A percentile compares a stretch with the other conserved stretches of the same genome.
Evolutionary conservation across 163 green algal species (phyloP).

Genomic region (Scenedesmus sp.): DNA sequence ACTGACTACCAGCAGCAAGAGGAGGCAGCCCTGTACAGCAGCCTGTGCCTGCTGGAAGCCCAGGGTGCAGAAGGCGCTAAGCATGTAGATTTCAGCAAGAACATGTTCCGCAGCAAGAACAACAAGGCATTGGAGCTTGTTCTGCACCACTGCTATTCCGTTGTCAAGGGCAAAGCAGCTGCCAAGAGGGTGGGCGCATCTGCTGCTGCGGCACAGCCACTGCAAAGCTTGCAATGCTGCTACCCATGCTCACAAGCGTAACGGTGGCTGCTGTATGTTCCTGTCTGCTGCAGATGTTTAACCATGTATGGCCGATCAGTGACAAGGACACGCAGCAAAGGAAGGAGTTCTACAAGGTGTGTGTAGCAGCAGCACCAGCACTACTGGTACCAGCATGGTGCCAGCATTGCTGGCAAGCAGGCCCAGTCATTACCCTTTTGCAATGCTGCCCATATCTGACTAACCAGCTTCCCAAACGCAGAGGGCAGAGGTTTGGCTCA

Average conservation of each 20-base stretch:
- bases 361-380: not conserved
- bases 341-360: slow-evolving; percentile 68
- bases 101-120: slow-evolving; percentile 62
- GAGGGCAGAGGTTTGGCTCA: slow-evolving; percentile 63
- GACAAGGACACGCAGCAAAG: slow-evolving; percentile 59
- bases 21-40: slow-evolving; percentile 55
- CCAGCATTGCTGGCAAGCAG: not conserved
- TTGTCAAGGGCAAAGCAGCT: slow-evolving; percentile 58
- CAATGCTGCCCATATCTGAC: too few relatives aligned
- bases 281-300: slow-evolving; percentile 57
- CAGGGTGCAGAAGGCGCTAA: slow-evolving; percentile 35
- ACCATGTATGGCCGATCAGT: slow-evolving; percentile 54
- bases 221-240: not conserved
- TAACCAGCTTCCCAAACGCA: slow-evolving; percentile 1
- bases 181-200: slow-evolving; percentile 55
- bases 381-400: too few relatives aligned
- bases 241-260: not conserved
- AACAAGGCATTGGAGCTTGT: slow-evolving; percentile 62
- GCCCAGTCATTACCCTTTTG: too few relatives aligned
- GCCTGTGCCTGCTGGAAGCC: slow-evolving; percentile 57
- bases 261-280: too few relatives aligned
- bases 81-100: slow-evolving; percentile 52
- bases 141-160: slow-evolving; percentile 47
- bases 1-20: slow-evolving; percentile 33
- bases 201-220: not conserved